These are phyloP conservation scores for Atkinsonella texensis DNA, from an alignment of 2,329 filamentous ascomycete species.

Conservation along the genomic window DNA sequence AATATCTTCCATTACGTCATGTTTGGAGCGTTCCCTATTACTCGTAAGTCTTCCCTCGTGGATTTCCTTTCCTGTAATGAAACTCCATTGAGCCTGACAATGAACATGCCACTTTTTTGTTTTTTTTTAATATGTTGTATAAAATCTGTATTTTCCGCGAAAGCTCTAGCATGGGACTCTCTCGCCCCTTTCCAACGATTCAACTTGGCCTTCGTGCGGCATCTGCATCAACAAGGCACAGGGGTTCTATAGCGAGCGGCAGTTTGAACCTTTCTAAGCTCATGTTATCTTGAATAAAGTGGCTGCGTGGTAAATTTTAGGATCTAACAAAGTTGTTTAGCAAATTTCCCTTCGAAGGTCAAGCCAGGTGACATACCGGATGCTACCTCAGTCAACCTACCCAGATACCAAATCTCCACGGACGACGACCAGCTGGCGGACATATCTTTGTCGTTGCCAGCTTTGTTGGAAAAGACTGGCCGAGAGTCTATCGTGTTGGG, in stretches of 20 bases:
- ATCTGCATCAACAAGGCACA: too few relatives aligned
- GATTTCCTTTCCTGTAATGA: not conserved
- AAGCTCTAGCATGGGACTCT: too few relatives aligned
- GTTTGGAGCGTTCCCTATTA: slow-evolving; percentile 30
- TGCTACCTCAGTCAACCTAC: slow-evolving; percentile 42
- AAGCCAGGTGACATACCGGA: slow-evolving; percentile 42
- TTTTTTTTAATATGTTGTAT: too few relatives aligned
- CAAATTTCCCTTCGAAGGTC: slow-evolving; percentile 20
- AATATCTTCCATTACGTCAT: slow-evolving; percentile 17
- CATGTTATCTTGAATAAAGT: not conserved
- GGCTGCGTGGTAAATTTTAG: not conserved
- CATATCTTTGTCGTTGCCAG: slow-evolving; percentile 28
- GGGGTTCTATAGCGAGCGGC: not conserved
- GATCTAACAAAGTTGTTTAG: slow-evolving; percentile 12
- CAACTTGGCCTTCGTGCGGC: too few relatives aligned
- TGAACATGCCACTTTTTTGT: too few relatives aligned
- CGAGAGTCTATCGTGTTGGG: slow-evolving; percentile 29
- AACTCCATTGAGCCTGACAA: not conserved
- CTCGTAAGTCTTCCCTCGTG: slow-evolving; percentile 21
- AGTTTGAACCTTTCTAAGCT: not conserved
- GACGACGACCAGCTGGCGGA: slow-evolving; percentile 19
- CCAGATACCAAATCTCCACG: slow-evolving; percentile 29
- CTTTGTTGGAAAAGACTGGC: slow-evolving; percentile 39
- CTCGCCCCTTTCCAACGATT: too few relatives aligned
- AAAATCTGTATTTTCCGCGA: too few relatives aligned